These are phyloP conservation scores for Didymella segeticola DNA, from an alignment of 2,329 filamentous ascomycete species.

Conservation along the genomic window DNA sequence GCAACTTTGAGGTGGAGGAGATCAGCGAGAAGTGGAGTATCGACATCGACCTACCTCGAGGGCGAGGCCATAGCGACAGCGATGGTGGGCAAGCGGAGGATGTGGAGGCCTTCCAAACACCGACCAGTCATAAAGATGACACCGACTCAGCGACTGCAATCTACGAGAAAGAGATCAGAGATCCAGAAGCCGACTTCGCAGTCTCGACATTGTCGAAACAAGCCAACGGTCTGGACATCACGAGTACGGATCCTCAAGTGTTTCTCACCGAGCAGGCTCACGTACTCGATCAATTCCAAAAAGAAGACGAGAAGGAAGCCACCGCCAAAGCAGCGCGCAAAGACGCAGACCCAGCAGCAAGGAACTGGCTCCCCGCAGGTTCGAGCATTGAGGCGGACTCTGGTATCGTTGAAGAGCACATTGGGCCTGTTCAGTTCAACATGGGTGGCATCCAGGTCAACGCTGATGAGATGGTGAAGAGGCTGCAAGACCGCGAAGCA, in stretches of 20 bases:
- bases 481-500: slow-evolving; percentile 66
- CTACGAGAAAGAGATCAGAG: slow-evolving; percentile 81
- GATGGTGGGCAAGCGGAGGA: slow-evolving; percentile 22
- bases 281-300: slow-evolving; percentile 70
- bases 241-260: slow-evolving; percentile 75
- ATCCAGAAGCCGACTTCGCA: slow-evolving; percentile 66
- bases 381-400: slow-evolving; percentile 35
- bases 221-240: slow-evolving; percentile 62
- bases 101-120: slow-evolving; percentile 15
- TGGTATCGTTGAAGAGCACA: slow-evolving; percentile 65
- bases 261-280: slow-evolving; percentile 80
- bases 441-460: slow-evolving; percentile 97
- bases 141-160: slow-evolving; percentile 67
- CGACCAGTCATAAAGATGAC: slow-evolving; percentile 16
- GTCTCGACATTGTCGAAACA: slow-evolving; percentile 52
- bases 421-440: slow-evolving; percentile 95
- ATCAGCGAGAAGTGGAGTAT: slow-evolving; percentile 85
- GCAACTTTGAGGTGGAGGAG: slow-evolving; percentile 89
- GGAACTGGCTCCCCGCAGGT: slow-evolving; percentile 20
- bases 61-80: slow-evolving; percentile 34
- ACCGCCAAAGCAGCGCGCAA: slow-evolving; percentile 48
- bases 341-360: slow-evolving; percentile 38
- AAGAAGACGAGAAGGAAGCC: slow-evolving; percentile 65
- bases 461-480: slow-evolving; percentile 89
- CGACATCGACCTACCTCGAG: slow-evolving; percentile 67